Percentiles rank a stretch among this genome's conserved stretches.
Evolutionary conservation across 768 basidiomycete genomes (phyloP).

Genomic region (Lentinula sp.): DNA sequence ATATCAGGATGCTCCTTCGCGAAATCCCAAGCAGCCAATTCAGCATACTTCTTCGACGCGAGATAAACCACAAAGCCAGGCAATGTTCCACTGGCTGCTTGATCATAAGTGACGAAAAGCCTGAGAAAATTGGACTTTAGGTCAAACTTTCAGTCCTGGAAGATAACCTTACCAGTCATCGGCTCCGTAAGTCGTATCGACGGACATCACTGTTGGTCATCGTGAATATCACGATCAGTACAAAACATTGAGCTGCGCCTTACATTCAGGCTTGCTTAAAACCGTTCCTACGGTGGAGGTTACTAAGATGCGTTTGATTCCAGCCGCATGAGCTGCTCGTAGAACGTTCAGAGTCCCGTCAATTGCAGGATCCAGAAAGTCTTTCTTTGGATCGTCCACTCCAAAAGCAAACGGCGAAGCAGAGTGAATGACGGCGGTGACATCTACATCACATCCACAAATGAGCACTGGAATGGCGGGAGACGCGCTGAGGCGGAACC

Average conservation of each 20-base stretch:
- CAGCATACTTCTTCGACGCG: slow-evolving; percentile 19
- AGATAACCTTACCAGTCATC: neutral
- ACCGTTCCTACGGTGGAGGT: slow-evolving; percentile 14
- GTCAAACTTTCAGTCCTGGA: neutral
- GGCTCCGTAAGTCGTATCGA: neutral
- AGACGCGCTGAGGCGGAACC: neutral
- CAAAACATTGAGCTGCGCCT: neutral
- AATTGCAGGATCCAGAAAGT: slow-evolving; percentile 16
- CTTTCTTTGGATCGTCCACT: slow-evolving; percentile 14
- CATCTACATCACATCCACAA: neutral
- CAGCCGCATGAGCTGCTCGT: slow-evolving; percentile 15
- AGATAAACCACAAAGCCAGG: slow-evolving; percentile 13
- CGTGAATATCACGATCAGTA: neutral
- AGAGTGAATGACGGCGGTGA: slow-evolving; percentile 3
- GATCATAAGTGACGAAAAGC: slow-evolving; percentile 12
- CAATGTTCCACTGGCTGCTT: slow-evolving; percentile 9
- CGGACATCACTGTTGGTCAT: neutral
- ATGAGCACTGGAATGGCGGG: neutral
- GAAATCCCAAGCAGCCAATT: slow-evolving; percentile 19
- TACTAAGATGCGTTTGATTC: slow-evolving; percentile 14
- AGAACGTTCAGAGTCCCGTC: slow-evolving; percentile 16
- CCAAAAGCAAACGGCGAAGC: slow-evolving; percentile 5
- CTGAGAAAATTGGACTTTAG: neutral
- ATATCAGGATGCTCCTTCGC: slow-evolving; percentile 13
- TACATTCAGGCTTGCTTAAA: neutral